These are phyloP conservation scores for Solanum rostratum DNA, from an alignment of 257 asterid genomes.

Conservation along the genomic window DNA sequence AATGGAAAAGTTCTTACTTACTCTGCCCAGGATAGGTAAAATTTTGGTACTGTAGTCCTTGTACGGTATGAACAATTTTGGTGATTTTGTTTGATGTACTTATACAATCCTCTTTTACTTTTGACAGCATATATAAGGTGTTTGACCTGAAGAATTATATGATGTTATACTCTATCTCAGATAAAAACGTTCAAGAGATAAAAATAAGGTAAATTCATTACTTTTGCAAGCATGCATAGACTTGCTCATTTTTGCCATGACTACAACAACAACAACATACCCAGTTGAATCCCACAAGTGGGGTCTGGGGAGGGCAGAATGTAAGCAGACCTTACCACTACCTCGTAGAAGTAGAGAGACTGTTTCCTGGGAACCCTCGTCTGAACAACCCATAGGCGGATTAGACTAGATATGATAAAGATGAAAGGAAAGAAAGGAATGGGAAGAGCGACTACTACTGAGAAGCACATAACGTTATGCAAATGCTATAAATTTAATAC, in stretches of 20 bases:
- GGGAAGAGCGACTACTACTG: too few relatives aligned
- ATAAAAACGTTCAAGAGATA: slow-evolving; percentile 70
- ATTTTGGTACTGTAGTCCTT: background rate
- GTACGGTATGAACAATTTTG: background rate
- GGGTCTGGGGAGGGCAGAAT: too few relatives aligned
- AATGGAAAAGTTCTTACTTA: slow-evolving; percentile 96
- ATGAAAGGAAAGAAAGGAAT: too few relatives aligned
- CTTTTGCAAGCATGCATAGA: background rate
- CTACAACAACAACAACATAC: too few relatives aligned
- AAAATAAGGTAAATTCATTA: slow-evolving; percentile 30
- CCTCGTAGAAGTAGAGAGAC: too few relatives aligned
- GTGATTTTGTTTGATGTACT: background rate
- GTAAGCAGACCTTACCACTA: too few relatives aligned
- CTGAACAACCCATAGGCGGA: too few relatives aligned
- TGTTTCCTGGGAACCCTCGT: too few relatives aligned
- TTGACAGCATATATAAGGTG: slow-evolving; percentile 68
- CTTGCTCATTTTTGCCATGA: background rate
- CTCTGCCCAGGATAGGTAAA: slow-evolving; percentile 90
- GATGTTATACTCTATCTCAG: slow-evolving; percentile 91
- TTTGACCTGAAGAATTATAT: slow-evolving; percentile 56
- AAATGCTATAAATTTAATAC: too few relatives aligned
- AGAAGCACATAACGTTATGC: too few relatives aligned
- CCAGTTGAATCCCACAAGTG: too few relatives aligned
- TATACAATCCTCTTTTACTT: background rate
- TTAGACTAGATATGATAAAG: too few relatives aligned